A percentile compares a stretch with the other conserved stretches of the same genome.
These are phyloP conservation scores for Podila epicladia DNA, from an alignment of 192 early-diverging fungal species.

Conservation along the genomic window DNA sequence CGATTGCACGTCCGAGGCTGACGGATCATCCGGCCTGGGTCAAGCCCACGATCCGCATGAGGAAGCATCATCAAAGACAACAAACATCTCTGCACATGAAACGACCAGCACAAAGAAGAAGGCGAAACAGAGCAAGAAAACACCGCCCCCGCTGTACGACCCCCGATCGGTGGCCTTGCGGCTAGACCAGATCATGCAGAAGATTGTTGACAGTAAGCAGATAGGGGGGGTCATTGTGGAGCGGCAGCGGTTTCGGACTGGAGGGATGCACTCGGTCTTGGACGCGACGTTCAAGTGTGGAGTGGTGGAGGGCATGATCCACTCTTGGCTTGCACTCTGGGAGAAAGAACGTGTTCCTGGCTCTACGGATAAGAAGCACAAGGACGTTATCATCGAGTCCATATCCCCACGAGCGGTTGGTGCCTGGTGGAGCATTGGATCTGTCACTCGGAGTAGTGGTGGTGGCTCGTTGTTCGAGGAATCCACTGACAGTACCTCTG, in stretches of 20 bases:
- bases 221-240: constrained; percentile 46
- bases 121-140: constrained; percentile 7
- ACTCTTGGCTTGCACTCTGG: constrained; percentile 37
- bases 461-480: not conserved
- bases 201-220: not conserved
- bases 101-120: not conserved
- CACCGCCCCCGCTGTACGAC: constrained; percentile 16
- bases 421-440: constrained; percentile 32
- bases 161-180: constrained; percentile 5
- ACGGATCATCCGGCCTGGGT: too few species aligned
- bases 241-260: constrained; percentile 52
- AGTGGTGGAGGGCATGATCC: constrained; percentile 56
- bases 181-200: constrained; percentile 19
- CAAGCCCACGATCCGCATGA: too few species aligned
- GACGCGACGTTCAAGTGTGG: constrained; percentile 53
- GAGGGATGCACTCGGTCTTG: constrained; percentile 41
- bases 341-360: not conserved
- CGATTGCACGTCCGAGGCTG: not conserved
- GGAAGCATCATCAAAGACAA: not conserved
- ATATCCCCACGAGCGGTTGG: constrained; percentile 28
- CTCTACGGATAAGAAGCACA: not conserved
- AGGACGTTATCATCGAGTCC: constrained; percentile 12
- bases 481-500: not conserved
- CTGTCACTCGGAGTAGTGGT: not conserved
- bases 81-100: not conserved